A percentile compares a stretch with the other conserved stretches of the same genome.
phyloP scores from a whole-genome alignment of 768 basidiomycete species.

The Xerocomellus dryophilus region DNA sequence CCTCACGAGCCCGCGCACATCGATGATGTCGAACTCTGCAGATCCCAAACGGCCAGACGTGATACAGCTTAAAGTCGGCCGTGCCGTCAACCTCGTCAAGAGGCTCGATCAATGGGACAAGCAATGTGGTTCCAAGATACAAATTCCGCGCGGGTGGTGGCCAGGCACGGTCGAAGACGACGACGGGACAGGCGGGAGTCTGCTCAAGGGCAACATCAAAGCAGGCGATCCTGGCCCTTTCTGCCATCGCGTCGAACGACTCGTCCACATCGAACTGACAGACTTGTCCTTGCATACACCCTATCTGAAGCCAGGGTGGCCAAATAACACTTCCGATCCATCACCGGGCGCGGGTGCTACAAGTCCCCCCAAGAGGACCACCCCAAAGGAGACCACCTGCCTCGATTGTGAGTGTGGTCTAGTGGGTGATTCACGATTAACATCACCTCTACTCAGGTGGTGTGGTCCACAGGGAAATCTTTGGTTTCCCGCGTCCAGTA shows the following conservation, averaged over 20 bases:
- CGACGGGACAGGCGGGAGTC: constrained; percentile 36
- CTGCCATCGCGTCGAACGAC: constrained; percentile 73
- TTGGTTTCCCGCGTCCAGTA: constrained; percentile 59
- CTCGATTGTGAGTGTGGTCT: constrained; percentile 42
- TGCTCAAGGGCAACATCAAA: constrained; percentile 64
- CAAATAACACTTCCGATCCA: constrained; percentile 33
- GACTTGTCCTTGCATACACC: constrained; percentile 58
- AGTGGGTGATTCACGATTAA: constrained; percentile 2
- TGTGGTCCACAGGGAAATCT: constrained; percentile 71
- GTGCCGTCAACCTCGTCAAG: constrained; percentile 68
- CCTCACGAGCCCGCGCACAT: background rate
- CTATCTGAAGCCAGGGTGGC: constrained; percentile 57
- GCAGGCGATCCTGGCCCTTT: constrained; percentile 60
- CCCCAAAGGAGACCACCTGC: constrained; percentile 32
- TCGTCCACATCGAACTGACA: constrained; percentile 77
- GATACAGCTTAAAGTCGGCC: constrained; percentile 75
- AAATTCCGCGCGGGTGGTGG: constrained; percentile 71
- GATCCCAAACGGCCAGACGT: constrained; percentile 37
- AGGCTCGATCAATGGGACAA: constrained; percentile 79
- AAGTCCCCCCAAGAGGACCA: constrained; percentile 14
- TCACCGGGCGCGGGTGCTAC: constrained; percentile 3
- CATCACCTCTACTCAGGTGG: constrained; percentile 41
- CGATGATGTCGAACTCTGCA: constrained; percentile 10
- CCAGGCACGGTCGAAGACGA: constrained; percentile 52
- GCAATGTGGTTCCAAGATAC: constrained; percentile 75